Percentiles rank a stretch among this genome's conserved stretches.
Evolutionary conservation across 2,329 filamentous ascomycete genomes (phyloP).

Genomic region (Passalora sequoiae): DNA sequence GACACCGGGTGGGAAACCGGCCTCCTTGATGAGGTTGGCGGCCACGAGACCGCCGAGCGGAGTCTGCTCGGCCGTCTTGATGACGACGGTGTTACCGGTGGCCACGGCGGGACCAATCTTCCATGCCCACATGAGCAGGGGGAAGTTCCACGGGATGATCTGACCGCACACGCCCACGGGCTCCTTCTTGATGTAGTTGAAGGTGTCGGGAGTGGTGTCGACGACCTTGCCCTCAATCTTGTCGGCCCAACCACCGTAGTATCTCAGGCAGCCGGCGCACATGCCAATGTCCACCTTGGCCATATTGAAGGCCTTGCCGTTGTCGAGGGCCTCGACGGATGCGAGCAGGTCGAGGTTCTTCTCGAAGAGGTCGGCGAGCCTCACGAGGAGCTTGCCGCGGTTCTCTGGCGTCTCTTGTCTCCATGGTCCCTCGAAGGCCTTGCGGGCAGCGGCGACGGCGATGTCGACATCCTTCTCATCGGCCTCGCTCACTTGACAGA

Average conservation of each 20-base stretch:
- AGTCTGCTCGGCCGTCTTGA: slow-evolving; percentile 74
- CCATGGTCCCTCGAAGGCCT: slow-evolving; percentile 67
- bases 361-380: slow-evolving; percentile 75
- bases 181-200: slow-evolving; percentile 78
- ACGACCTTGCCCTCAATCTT: slow-evolving; percentile 87
- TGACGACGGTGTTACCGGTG: slow-evolving; percentile 65
- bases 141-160: slow-evolving; percentile 60
- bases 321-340: slow-evolving; percentile 80
- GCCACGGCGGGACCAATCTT: slow-evolving; percentile 73
- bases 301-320: slow-evolving; percentile 75
- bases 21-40: slow-evolving; percentile 63
- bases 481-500: slow-evolving; percentile 75
- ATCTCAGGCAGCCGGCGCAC: slow-evolving; percentile 68
- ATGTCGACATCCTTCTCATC: slow-evolving; percentile 79
- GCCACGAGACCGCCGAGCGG: slow-evolving; percentile 65
- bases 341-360: slow-evolving; percentile 71
- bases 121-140: slow-evolving; percentile 48
- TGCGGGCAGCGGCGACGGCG: slow-evolving; percentile 78
- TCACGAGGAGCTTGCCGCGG: slow-evolving; percentile 64
- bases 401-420: slow-evolving; percentile 68
- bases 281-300: slow-evolving; percentile 69
- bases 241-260: slow-evolving; percentile 87
- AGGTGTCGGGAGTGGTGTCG: slow-evolving; percentile 69
- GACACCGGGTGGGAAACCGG: slow-evolving; percentile 72
- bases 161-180: slow-evolving; percentile 66